A percentile compares a stretch with the other conserved stretches of the same genome.
Conservation (phyloP, 1,284 basidiomycete genomes). For the Singerocomus rubriflavus region DNA sequence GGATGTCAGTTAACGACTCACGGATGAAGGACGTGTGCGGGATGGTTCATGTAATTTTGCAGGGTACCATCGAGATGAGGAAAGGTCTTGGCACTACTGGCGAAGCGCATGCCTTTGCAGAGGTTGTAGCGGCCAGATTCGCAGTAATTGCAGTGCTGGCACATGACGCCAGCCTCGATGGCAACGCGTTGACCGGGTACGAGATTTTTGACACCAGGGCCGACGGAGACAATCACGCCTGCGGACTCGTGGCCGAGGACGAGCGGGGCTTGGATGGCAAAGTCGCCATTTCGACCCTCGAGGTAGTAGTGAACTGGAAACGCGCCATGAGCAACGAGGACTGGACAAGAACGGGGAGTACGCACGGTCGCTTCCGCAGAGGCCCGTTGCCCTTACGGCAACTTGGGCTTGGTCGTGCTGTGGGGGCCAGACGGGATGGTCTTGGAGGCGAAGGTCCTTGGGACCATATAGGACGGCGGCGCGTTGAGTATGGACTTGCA, state of each 20-base stretch:
- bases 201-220: slow-evolving; percentile 62
- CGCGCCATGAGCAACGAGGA: slow-evolving; percentile 10
- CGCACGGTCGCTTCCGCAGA: slow-evolving; percentile 89
- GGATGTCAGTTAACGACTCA: slow-evolving; percentile 41
- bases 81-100: slow-evolving; percentile 85
- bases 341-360: slow-evolving; percentile 15
- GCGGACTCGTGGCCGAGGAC: slow-evolving; percentile 92
- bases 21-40: slow-evolving; percentile 82
- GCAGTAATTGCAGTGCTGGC: slow-evolving; percentile 69
- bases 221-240: slow-evolving; percentile 76
- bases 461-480: slow-evolving; percentile 72
- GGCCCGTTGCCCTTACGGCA: slow-evolving; percentile 76
- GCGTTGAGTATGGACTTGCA: slow-evolving; percentile 51
- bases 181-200: slow-evolving; percentile 87
- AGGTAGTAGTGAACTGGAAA: slow-evolving; percentile 81
- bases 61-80: slow-evolving; percentile 94
- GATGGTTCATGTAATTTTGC: slow-evolving; percentile 86
- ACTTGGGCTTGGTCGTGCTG: slow-evolving; percentile 69
- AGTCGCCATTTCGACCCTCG: slow-evolving; percentile 89
- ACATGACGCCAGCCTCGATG: slow-evolving; percentile 91
- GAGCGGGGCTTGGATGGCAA: slow-evolving; percentile 78
- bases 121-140: slow-evolving; percentile 87
- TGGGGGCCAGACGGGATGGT: slow-evolving; percentile 66
- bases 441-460: slow-evolving; percentile 69
- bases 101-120: slow-evolving; percentile 87